Evolutionary conservation across 176 grass and related monocot species (phyloP), one percentile per base, ranked within the genome.

Genomic region (Sorghum bicolor): DNA sequence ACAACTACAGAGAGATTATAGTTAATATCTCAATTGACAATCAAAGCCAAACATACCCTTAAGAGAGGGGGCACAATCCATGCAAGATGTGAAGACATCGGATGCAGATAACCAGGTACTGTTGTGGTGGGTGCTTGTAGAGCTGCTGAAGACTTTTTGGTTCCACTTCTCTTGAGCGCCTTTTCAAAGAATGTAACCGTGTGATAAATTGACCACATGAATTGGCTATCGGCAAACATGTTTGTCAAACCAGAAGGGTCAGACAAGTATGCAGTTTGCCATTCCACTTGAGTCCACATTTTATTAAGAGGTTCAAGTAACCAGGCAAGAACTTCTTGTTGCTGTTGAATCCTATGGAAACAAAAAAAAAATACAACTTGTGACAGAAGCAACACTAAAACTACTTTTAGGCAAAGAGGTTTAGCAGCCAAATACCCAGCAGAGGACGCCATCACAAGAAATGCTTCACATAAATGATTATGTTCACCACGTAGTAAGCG

Each of bases 171-270:
- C 89, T 98, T 98, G 13, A 98, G 89, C 70, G 96, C 91, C 83
- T 90, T 98, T 71, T 98, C 96, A 87, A 98, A 98, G 75, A 95
- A 95, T 38, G 93, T 98, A 57, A 98, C 89, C 4, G 85, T 92
- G 80, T 98, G 96, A 63, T 83, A 98, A 85, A 98, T 90, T 73
- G 93, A 98, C 96, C 96, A 98, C 93, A 98, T 98, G 86, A 98
- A 85, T 90, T 95, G 87, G 17, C 78, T 77, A 55, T 97, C 89
- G 39, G 91, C 74, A 66, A 90, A 95, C 73, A 98, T 82, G 62
- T 76, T 88, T 64, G 88, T 82, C 80, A 98, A 83, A 67, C 96
- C 82, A 73, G 80, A 87, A 84, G 89, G 93, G 22, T 95, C 91
- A 58, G 89, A 95, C 89, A 98, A 88, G 75, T 92, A 98, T n/a